These are phyloP conservation scores for Cladosporium sp. DNA, from an alignment of 2,329 filamentous ascomycete species.

Conservation along the genomic window DNA sequence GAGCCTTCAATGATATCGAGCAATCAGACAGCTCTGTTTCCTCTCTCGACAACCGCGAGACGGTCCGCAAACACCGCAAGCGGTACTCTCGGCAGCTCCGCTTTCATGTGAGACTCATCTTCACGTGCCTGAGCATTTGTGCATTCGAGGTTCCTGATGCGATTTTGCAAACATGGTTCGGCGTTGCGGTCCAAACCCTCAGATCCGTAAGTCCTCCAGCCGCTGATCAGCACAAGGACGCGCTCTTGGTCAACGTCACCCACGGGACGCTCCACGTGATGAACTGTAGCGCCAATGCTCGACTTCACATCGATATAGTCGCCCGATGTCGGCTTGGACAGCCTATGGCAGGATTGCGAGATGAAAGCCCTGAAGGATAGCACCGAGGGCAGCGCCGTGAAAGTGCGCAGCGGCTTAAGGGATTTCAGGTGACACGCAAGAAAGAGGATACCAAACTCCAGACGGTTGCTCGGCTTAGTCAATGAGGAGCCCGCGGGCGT, in stretches of 20 bases:
- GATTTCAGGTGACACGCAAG: not conserved
- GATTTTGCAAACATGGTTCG: not conserved
- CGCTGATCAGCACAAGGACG: not conserved
- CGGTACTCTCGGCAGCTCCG: too few species aligned
- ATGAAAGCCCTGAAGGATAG: not conserved
- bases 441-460: constrained; percentile 1
- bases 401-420: not conserved
- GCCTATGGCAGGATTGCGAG: not conserved
- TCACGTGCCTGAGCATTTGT: not conserved
- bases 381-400: constrained; percentile 4
- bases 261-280: too few species aligned
- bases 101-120: not conserved
- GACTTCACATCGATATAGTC: not conserved
- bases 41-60: not conserved
- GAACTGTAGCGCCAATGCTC: not conserved
- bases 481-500: not conserved
- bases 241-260: not conserved
- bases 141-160: not conserved
- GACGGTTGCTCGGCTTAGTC: constrained; percentile 7
- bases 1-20: not conserved
- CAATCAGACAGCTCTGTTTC: not conserved
- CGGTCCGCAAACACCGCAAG: not conserved
- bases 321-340: not conserved
- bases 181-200: not conserved
- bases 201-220: not conserved